phyloP scores from a whole-genome alignment of 768 basidiomycete genomes.

The Termitomyces sp. region DNA sequence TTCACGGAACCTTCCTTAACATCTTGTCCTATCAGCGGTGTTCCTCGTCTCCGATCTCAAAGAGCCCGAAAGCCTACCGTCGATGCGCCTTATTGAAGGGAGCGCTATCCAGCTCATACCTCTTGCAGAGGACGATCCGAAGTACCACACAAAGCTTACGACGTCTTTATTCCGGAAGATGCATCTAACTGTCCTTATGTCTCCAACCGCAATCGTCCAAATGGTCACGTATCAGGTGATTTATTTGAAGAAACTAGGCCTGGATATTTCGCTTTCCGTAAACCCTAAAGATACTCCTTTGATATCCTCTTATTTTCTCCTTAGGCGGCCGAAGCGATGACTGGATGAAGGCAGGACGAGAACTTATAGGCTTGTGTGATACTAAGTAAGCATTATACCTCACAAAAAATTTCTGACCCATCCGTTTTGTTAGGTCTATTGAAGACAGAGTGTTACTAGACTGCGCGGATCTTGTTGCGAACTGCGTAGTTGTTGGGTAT shows the following conservation, averaged over 20 bases:
- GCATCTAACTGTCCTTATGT: conserved; percentile 7
- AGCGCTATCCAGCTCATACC: background rate
- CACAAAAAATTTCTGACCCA: background rate
- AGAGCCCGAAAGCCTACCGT: background rate
- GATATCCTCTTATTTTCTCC: background rate
- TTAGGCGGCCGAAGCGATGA: conserved; percentile 10
- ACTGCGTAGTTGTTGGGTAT: conserved; percentile 6
- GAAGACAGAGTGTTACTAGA: background rate
- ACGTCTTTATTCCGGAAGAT: conserved; percentile 6
- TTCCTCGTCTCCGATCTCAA: conserved; percentile 7
- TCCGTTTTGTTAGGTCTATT: background rate
- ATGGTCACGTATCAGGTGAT: conserved; percentile 10
- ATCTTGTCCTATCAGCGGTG: background rate
- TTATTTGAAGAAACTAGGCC: conserved; percentile 8
- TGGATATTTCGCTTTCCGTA: conserved; percentile 6
- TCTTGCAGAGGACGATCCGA: background rate
- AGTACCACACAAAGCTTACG: background rate
- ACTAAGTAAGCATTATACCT: background rate
- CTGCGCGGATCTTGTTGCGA: conserved; percentile 2
- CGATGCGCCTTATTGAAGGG: background rate
- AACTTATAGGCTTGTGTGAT: conserved; percentile 2
- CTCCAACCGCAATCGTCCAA: conserved; percentile 2
- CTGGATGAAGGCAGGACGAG: conserved; percentile 5
- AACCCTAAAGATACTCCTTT: background rate
- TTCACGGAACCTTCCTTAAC: background rate